Percentiles rank a stretch among this genome's conserved stretches.
Conservation (phyloP, 192 early-diverging fungal genomes). For the Chytriomyces sp. region DNA sequence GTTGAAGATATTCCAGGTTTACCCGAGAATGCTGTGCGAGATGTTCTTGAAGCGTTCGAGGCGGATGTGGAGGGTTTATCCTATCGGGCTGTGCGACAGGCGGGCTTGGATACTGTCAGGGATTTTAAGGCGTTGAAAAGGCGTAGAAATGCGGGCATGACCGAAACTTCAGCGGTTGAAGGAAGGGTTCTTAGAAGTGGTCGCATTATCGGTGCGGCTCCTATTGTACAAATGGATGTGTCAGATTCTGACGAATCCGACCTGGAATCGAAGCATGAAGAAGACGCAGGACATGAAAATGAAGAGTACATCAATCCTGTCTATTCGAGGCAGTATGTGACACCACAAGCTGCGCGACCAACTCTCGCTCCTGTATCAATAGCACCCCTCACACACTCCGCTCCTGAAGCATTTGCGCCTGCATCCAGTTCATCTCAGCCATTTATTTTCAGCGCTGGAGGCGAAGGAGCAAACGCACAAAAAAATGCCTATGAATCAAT, state of each 20-base stretch:
- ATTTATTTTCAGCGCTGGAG: no score
- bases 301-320: conserved; percentile 20
- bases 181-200: background rate
- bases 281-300: conserved; percentile 31
- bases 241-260: background rate
- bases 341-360: no score
- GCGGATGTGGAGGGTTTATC: background rate
- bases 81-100: background rate
- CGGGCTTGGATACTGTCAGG: no score
- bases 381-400: no score
- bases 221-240: background rate
- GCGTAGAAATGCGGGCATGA: no score
- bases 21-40: background rate
- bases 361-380: no score
- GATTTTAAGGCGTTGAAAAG: no score
- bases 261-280: conserved; percentile 34
- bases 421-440: no score
- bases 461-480: no score
- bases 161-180: no score
- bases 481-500: no score
- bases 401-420: no score
- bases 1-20: background rate
- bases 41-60: conserved; percentile 12
- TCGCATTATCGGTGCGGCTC: background rate
- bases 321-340: background rate